phyloP scores from a whole-genome alignment of 1,284 basidiomycete genomes.

The Prillingera fragicola region DNA sequence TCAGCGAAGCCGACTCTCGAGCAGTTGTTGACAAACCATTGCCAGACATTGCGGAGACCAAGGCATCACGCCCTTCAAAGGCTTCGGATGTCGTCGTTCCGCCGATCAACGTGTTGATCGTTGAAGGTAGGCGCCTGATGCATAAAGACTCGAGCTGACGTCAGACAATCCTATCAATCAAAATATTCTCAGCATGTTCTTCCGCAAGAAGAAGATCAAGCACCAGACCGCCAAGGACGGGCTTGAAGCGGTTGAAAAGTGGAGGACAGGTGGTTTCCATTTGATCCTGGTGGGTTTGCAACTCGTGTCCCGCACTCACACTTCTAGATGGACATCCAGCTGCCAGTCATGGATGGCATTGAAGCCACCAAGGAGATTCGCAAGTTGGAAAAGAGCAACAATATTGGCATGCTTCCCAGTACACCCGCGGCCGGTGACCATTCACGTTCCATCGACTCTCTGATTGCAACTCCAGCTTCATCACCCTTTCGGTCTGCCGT shows the following conservation, averaged over 20 bases:
- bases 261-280: conserved; percentile 90
- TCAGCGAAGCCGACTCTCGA: too few species aligned
- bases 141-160: neutral
- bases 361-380: conserved; percentile 95
- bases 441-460: conserved; percentile 24
- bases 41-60: conserved; percentile 2
- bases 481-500: conserved; percentile 84
- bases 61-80: conserved; percentile 1
- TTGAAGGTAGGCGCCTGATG: conserved; percentile 64
- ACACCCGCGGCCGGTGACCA: conserved; percentile 58
- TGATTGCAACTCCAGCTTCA: conserved; percentile 14
- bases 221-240: conserved; percentile 94
- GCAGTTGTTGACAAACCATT: conserved; percentile 5
- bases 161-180: conserved; percentile 98
- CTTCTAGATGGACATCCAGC: conserved; percentile 95
- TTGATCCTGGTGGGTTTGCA: conserved; percentile 72
- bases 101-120: conserved; percentile 90
- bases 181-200: conserved; percentile 89
- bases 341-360: conserved; percentile 98
- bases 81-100: conserved; percentile 61
- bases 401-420: conserved; percentile 65
- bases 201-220: conserved; percentile 93
- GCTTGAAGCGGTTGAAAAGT: conserved; percentile 91
- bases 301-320: neutral
- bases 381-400: conserved; percentile 65